Evolutionary conservation across 2,329 filamentous ascomycete genomes (phyloP), one percentile per base, ranked within the genome.

Genomic region (Talaromyces amestolkiae): DNA sequence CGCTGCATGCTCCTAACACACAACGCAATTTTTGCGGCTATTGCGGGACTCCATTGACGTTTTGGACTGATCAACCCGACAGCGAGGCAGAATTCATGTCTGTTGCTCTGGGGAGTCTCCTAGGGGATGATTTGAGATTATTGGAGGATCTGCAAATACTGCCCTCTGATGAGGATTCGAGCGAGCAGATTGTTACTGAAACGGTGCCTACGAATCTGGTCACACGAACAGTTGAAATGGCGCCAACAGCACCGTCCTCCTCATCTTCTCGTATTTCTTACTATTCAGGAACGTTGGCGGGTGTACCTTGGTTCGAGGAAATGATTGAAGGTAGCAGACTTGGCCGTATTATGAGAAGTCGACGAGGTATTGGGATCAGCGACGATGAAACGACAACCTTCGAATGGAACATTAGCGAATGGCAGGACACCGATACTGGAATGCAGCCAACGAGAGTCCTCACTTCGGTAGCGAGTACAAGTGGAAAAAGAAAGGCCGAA

Each of bases 11-110:
- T 61, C 82, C 84, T 61, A 79, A 85, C 71, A 82, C 86, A 1
- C 87, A 90, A 74, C 87, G 91, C 59, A 86, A 92, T 70, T 97
- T 97, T 78, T 97, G 93, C 78, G 93, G 93, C 27, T 96, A 91
- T 80, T 97, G 93, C 76, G 93, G 93, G 61, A 96, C 93, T 0
- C 90, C 91, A 13, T 81, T 97, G 63, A 90, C 89, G 0, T 92
- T 89, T 71, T 97, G 92, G 92, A 89, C 88, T 56, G 93, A 96
- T 76, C 78, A 86, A 27, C 90, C 91, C 0, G 80, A 78, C 0
- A 83, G 82, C 61, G 91, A 95, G 74, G 89, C 89, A 13, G 87
- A 93, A 8, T 94, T 86, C 74, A 92, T 97, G 79, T 89, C 88
- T 66, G 81, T 97, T 65, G 91, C 92, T 0, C 81, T 97, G n/a